A percentile compares a stretch with the other conserved stretches of the same genome.
Conservation (phyloP, 1,284 basidiomycete genomes). For the Cryptococcus jaspeensis region DNA sequence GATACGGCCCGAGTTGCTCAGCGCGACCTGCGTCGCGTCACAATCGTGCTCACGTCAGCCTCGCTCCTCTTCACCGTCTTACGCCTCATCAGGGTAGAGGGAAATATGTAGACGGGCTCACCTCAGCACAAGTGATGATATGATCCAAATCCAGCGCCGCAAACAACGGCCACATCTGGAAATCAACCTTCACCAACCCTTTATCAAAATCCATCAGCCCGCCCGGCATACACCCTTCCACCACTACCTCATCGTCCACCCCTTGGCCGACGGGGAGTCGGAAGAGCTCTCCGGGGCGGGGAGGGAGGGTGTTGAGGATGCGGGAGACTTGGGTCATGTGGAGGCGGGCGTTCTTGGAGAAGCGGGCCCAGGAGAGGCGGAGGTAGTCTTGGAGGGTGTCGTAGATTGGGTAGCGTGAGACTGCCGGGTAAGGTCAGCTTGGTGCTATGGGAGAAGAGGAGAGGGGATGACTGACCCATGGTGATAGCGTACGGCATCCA, state of each 20-base stretch:
- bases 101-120: slow-evolving; percentile 42
- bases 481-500: slow-evolving; percentile 90
- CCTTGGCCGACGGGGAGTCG: slow-evolving; percentile 29
- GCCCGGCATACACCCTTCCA: slow-evolving; percentile 51
- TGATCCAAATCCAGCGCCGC: slow-evolving; percentile 92
- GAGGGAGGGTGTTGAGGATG: slow-evolving; percentile 63
- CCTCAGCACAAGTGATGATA: slow-evolving; percentile 89
- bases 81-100: not conserved
- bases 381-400: slow-evolving; percentile 90
- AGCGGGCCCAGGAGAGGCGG: slow-evolving; percentile 86
- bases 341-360: slow-evolving; percentile 71
- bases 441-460: not conserved
- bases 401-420: slow-evolving; percentile 87
- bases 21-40: slow-evolving; percentile 74
- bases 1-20: slow-evolving; percentile 87
- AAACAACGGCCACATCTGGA: slow-evolving; percentile 97
- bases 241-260: slow-evolving; percentile 31
- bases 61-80: too few species aligned
- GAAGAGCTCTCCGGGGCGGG: slow-evolving; percentile 70
- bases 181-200: slow-evolving; percentile 55
- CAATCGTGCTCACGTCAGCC: not conserved
- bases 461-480: slow-evolving; percentile 24
- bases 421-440: slow-evolving; percentile 53
- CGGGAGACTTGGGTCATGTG: slow-evolving; percentile 49
- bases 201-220: slow-evolving; percentile 51